Conservation (phyloP, 495 filamentous ascomycete genomes). For the Cercophora sp. region DNA sequence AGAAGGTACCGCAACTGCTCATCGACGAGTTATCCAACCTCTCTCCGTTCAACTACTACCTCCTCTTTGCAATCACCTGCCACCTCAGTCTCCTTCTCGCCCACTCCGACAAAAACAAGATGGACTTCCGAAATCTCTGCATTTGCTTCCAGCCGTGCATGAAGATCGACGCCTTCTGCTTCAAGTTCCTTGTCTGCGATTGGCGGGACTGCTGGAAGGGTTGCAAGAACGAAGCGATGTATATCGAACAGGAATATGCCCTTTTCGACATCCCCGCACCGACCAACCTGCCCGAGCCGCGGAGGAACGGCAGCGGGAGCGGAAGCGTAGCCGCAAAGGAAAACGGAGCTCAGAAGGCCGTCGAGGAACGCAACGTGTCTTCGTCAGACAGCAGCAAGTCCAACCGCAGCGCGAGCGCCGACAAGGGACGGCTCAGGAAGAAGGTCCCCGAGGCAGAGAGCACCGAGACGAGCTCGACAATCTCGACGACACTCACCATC, state of each 20-base stretch:
- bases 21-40: constrained; percentile 87
- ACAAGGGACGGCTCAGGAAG: constrained; percentile 34
- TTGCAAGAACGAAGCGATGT: constrained; percentile 84
- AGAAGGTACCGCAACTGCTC: constrained; percentile 71
- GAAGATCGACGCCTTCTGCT: constrained; percentile 85
- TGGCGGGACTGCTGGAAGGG: constrained; percentile 95
- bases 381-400: constrained; percentile 57
- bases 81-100: constrained; percentile 83
- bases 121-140: constrained; percentile 88
- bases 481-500: constrained; percentile 41
- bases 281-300: constrained; percentile 17
- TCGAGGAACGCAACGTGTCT: constrained; percentile 58
- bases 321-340: constrained; percentile 4
- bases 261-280: constrained; percentile 52
- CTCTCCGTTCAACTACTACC: constrained; percentile 90
- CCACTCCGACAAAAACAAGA: constrained; percentile 85
- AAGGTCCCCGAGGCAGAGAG: constrained; percentile 32
- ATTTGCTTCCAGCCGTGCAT: constrained; percentile 94
- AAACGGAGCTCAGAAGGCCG: too few species aligned
- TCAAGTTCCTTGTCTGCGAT: constrained; percentile 85
- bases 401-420: constrained; percentile 15
- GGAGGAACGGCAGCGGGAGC: constrained; percentile 10
- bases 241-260: constrained; percentile 67
- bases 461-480: constrained; percentile 30
- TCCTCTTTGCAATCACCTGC: constrained; percentile 92